Evolutionary conservation across 2,329 filamentous ascomycete genomes (phyloP).

Genomic region (Diaporthe sp.): DNA sequence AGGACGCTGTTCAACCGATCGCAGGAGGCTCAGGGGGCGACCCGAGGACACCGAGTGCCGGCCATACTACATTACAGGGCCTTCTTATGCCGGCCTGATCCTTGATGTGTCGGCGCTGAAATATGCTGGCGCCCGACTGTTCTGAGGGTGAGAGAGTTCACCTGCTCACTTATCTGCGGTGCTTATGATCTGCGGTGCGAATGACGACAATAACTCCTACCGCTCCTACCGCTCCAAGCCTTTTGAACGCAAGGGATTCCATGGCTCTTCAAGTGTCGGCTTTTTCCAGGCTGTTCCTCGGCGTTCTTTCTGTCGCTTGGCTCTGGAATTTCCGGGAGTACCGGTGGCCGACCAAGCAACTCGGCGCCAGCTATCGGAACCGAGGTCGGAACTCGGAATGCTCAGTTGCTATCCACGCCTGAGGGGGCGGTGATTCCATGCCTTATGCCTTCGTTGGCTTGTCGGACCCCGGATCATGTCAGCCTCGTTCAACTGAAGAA

Average conservation of each 20-base stretch:
- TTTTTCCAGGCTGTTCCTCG: neutral
- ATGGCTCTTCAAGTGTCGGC: neutral
- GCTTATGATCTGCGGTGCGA: neutral
- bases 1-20: neutral
- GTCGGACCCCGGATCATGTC: neutral
- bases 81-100: neutral
- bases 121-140: neutral
- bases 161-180: neutral
- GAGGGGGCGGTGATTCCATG: neutral
- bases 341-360: neutral
- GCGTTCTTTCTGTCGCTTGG: neutral
- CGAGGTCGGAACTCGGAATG: neutral
- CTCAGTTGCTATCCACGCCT: neutral
- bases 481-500: neutral
- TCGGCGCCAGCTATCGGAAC: neutral
- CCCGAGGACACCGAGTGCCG: conserved; percentile 10
- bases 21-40: neutral
- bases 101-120: neutral
- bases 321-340: neutral
- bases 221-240: neutral
- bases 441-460: neutral
- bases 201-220: neutral
- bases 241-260: too few species aligned
- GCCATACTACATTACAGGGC: neutral
- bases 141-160: neutral